phyloP scores from a whole-genome alignment of 176 grass and related monocot genomes.

The Puya raimondii region DNA sequence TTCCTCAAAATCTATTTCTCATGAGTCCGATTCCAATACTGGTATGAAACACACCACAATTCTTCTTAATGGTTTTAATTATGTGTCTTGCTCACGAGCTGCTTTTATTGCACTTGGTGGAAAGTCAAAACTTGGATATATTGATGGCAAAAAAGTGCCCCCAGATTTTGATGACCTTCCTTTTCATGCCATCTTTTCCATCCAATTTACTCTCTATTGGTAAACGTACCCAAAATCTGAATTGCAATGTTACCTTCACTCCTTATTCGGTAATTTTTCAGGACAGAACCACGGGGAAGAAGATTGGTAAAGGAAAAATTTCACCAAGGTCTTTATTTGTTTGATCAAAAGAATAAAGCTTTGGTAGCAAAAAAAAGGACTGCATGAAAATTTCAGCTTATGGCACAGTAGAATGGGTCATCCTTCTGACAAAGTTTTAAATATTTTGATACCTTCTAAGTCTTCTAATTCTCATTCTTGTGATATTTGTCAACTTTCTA shows the following conservation, averaged over 20 bases:
- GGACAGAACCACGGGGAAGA: constrained; percentile 6
- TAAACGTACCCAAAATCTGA: background rate
- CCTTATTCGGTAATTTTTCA: constrained; percentile 4
- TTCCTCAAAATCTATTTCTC: too few relatives aligned
- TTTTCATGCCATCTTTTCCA: constrained; percentile 1
- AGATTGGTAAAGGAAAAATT: constrained; percentile 9
- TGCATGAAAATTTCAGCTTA: background rate
- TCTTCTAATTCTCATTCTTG: background rate
- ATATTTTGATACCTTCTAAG: background rate
- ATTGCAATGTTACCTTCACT: constrained; percentile 4
- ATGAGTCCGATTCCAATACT: too few relatives aligned
- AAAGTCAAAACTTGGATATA: too few relatives aligned
- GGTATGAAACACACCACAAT: background rate
- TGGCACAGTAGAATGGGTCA: too few relatives aligned
- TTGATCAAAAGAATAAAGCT: background rate
- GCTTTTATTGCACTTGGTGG: constrained; percentile 1
- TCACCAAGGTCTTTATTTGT: background rate
- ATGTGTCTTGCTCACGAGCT: constrained; percentile 1
- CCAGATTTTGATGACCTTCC: background rate
- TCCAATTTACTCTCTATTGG: constrained; percentile 2
- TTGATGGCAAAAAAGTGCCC: background rate
- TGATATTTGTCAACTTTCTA: constrained; percentile 7
- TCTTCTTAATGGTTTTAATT: constrained; percentile 9
- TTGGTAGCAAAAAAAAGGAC: background rate
- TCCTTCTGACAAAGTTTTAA: background rate